phyloP scores from a whole-genome alignment of 2,329 filamentous ascomycete species.

The Nannizzia gypsea region DNA sequence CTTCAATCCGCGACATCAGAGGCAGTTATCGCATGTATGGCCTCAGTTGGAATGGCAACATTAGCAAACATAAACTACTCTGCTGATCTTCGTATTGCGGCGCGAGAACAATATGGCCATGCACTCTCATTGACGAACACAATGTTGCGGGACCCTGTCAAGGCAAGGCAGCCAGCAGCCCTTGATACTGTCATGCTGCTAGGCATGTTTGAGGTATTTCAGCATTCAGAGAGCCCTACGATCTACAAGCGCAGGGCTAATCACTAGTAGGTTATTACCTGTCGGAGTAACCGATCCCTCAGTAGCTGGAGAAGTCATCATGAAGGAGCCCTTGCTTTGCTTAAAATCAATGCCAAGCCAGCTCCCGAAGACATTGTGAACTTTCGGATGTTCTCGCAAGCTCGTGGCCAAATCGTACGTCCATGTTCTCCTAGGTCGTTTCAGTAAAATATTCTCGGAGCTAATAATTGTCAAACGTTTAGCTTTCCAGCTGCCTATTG shows the following conservation, averaged over 20 bases:
- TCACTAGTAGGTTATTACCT: constrained; percentile 25
- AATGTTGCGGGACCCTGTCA: constrained; percentile 23
- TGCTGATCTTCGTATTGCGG: constrained; percentile 34
- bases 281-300: constrained; percentile 36
- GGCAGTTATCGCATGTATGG: constrained; percentile 38
- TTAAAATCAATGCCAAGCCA: constrained; percentile 33
- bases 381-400: constrained; percentile 7
- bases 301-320: constrained; percentile 47
- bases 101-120: constrained; percentile 43
- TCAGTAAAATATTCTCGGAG: too few relatives aligned
- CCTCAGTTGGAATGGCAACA: constrained; percentile 48
- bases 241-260: not conserved
- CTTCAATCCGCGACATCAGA: constrained; percentile 18
- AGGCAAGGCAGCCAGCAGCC: constrained; percentile 32
- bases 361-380: not conserved
- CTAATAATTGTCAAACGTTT: not conserved
- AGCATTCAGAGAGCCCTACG: constrained; percentile 5
- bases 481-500: constrained; percentile 10
- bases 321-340: constrained; percentile 47
- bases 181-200: constrained; percentile 47
- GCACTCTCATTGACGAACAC: constrained; percentile 38
- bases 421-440: not conserved
- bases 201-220: constrained; percentile 48
- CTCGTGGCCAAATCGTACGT: constrained; percentile 11
- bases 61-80: constrained; percentile 44